Evolutionary conservation across 371 early-diverging fungal species (phyloP).

Genomic region (Haplosporangium sp.): DNA sequence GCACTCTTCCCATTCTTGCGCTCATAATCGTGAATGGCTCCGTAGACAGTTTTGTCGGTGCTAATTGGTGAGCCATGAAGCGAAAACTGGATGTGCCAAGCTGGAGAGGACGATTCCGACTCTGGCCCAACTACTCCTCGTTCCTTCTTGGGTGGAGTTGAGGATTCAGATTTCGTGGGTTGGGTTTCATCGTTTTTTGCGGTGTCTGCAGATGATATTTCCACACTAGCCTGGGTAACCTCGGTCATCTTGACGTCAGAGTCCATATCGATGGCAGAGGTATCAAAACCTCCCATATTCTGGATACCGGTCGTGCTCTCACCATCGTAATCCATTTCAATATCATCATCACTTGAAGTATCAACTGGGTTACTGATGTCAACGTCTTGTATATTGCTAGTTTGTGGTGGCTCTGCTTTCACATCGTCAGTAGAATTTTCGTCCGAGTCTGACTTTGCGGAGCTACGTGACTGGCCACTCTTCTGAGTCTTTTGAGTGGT

Average conservation of each 20-base stretch:
- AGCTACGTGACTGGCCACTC: constrained; percentile 19
- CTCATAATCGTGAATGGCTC: constrained; percentile 70
- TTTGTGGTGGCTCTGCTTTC: background rate
- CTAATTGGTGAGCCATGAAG: constrained; percentile 61
- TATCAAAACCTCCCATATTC: constrained; percentile 31
- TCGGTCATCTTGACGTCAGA: constrained; percentile 27
- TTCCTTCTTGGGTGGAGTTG: constrained; percentile 10
- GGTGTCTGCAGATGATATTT: background rate
- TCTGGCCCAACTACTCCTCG: background rate
- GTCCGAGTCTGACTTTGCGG: constrained; percentile 4
- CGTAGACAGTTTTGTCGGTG: constrained; percentile 72
- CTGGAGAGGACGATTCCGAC: constrained; percentile 20
- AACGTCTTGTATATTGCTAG: background rate
- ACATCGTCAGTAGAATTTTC: constrained; percentile 14
- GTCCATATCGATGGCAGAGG: constrained; percentile 27
- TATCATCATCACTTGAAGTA: constrained; percentile 34
- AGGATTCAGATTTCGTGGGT: background rate
- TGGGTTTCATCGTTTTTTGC: background rate
- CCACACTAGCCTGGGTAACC: background rate
- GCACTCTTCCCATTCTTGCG: constrained; percentile 40
- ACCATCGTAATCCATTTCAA: constrained; percentile 48
- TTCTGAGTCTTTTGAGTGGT: constrained; percentile 27
- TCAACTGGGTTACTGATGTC: constrained; percentile 17
- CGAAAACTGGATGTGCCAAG: constrained; percentile 68
- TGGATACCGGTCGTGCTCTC: constrained; percentile 13